Evolutionary conservation across 2,329 filamentous ascomycete genomes (phyloP), one percentile per base, ranked within the genome.

Genomic region (Diatrype stigma): DNA sequence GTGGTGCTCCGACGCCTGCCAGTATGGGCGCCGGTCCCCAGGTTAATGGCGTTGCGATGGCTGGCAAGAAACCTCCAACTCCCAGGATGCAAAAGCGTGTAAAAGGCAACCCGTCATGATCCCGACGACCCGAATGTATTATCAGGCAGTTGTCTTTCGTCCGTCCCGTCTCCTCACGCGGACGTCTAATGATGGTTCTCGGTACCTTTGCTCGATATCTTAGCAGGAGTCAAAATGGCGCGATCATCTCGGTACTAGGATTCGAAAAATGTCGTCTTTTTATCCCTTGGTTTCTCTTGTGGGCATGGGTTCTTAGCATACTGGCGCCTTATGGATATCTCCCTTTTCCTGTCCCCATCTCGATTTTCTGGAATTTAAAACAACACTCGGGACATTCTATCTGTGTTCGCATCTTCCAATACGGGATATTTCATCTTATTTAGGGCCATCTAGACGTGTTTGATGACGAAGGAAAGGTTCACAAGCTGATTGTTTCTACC

Each of bases 1-100:
- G 70, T 32, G 73, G 70, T 21, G 77, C 73, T 4, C 76, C 78
- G 3, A 80, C 79, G 6, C 78, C 79, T 2, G 68, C 65, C 12
- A 66, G 66, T 42, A 66, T 65, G 17, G 62, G 68, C 8, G 66
- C 62, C 3, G 69, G 66, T 2, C 60, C 70, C 3, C 78, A 80
- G 59, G 70, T 80, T 38, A 83, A 82, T 57, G 80, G 79, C 6
- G 71, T 78, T 23, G 66, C 51, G 14, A 60, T 73, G 56, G 57
- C 61, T n/a, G 64, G 61, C 56, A 74, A 76, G 61, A 82, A 83
- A 61, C 80, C 79, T 6, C 73, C 77, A 26, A 83, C 80, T 34
- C 80, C 80, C 22, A 70, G 80, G 55, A 79, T 83, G 73, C 68
- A 65, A 60, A 82, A 82, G 65, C 73, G 79, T 46, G 64, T 72